Conservation (phyloP, 1,139 yeast species). For the Sugiyamaella pinicola region DNA sequence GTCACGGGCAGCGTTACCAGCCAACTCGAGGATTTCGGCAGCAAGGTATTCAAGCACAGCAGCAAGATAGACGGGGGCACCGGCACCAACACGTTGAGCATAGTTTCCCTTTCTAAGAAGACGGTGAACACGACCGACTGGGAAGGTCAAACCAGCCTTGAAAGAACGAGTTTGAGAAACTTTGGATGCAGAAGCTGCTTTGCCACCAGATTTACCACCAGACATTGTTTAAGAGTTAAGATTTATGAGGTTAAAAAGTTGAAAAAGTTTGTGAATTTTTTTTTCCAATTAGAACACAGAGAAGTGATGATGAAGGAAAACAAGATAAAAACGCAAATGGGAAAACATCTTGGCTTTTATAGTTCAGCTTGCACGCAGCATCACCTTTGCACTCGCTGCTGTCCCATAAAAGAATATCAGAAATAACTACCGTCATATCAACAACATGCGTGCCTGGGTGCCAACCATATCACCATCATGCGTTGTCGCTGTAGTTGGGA, state of each 20-base stretch:
- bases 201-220: slow-evolving; percentile 95
- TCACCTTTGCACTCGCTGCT: not conserved
- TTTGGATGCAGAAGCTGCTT: slow-evolving; percentile 88
- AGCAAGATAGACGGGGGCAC: slow-evolving; percentile 95
- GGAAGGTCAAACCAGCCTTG: slow-evolving; percentile 98
- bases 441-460: not conserved
- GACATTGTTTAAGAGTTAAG: slow-evolving; percentile 60
- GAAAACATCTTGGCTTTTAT: slow-evolving; percentile 6
- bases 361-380: not conserved
- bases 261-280: slow-evolving; percentile 29
- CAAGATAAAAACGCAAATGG: slow-evolving; percentile 18
- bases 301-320: slow-evolving; percentile 29
- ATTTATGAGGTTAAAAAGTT: slow-evolving; percentile 14
- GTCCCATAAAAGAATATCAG: not conserved
- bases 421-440: not conserved
- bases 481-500: no score
- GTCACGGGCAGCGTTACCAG: slow-evolving; percentile 99
- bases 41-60: slow-evolving; percentile 96
- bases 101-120: slow-evolving; percentile 96
- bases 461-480: no score
- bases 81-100: slow-evolving; percentile 99
- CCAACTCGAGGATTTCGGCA: slow-evolving; percentile 96
- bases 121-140: slow-evolving; percentile 99
- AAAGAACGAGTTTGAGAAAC: slow-evolving; percentile 97
- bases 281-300: slow-evolving; percentile 31